Evolutionary conservation across 2,329 filamentous ascomycete species (phyloP), one percentile per base, ranked within the genome.

Genomic region (Microdochium paspali): DNA sequence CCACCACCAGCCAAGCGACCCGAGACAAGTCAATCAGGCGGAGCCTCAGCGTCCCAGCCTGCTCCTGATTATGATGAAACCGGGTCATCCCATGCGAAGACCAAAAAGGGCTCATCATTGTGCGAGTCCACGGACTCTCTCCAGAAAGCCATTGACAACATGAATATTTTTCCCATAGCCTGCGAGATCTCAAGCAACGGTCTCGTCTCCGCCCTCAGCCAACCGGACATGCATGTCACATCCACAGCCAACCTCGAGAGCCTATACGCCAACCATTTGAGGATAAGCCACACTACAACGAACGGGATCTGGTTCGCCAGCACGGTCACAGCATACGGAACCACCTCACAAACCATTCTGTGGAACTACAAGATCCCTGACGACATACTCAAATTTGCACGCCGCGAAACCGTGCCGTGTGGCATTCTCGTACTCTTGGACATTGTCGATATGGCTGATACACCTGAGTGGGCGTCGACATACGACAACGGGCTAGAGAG

Each of bases 331-430:
- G 78, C 79, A 0, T 73, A 75, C 49, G 73, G 74, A 20, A 77
- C 74, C 1, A 67, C 71, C 0, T 73, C 67, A 45, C 69, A 74
- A 53, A 80, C 77, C 1, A 68, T 80, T 10, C 65, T 82, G 2
- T 82, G 79, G 79, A 77, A 74, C 56, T 81, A 79, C 63, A 70
- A 71, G 48, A 79, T 81, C 44, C 76, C 78, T 0, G 67, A 73
- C 20, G 67, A 71, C 3, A 61, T 81, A 4, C 55, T 80, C 1
- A 51, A 63, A 1, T 77, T 82, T 49, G 62, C 75, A 2, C 67
- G 72, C 9, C 69, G 68, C 25, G 71, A 74, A 18, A 74, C 73
- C 1, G 70, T 83, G 1, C 78, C 79, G 0, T 81, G 78, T 55
- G 79, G 79, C 26, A 66, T 81, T 24, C 66, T 82, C 24, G 77